Conservation (phyloP, 805 yeast species). For the Suhomyces faveliae region DNA sequence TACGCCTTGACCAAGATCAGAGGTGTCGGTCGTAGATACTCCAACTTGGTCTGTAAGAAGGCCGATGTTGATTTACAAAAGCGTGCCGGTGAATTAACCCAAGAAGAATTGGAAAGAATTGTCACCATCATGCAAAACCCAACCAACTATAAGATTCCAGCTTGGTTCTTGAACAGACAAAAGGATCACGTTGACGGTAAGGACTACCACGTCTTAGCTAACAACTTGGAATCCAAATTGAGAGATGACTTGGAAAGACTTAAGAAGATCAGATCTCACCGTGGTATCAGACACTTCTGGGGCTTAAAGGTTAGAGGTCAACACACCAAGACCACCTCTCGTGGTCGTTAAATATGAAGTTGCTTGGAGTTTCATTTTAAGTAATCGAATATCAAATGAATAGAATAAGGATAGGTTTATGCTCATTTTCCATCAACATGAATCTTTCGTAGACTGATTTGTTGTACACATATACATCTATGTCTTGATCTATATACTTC, state of each 20-base stretch:
- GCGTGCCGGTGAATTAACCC: conserved; percentile 99
- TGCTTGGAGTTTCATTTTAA: conserved; percentile 13
- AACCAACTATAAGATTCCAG: conserved; percentile 97
- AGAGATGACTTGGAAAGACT: conserved; percentile 99
- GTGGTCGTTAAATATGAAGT: conserved; percentile 56
- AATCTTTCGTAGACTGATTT: background rate
- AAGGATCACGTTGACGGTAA: conserved; percentile 97
- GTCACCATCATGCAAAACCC: conserved; percentile 99
- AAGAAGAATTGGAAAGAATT: conserved; percentile 99
- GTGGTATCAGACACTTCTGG: conserved; percentile 99
- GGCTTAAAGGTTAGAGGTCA: conserved; percentile 99
- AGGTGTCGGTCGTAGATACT: conserved; percentile 99
- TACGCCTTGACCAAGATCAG: conserved; percentile 99
- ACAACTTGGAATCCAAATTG: conserved; percentile 98
- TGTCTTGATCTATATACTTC: conserved; percentile 3
- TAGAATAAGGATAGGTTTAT: conserved; percentile 3
- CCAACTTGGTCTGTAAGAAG: conserved; percentile 99
- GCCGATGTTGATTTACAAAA: conserved; percentile 98
- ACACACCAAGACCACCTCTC: conserved; percentile 99
- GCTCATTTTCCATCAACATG: conserved; percentile 6
- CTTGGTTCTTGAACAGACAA: conserved; percentile 99
- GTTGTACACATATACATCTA: conserved; percentile 2
- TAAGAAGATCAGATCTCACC: conserved; percentile 99
- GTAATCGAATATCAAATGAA: conserved; percentile 4
- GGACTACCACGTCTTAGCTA: conserved; percentile 98